These are phyloP conservation scores for Collybia nuda DNA, from an alignment of 768 basidiomycete species.

Conservation along the genomic window DNA sequence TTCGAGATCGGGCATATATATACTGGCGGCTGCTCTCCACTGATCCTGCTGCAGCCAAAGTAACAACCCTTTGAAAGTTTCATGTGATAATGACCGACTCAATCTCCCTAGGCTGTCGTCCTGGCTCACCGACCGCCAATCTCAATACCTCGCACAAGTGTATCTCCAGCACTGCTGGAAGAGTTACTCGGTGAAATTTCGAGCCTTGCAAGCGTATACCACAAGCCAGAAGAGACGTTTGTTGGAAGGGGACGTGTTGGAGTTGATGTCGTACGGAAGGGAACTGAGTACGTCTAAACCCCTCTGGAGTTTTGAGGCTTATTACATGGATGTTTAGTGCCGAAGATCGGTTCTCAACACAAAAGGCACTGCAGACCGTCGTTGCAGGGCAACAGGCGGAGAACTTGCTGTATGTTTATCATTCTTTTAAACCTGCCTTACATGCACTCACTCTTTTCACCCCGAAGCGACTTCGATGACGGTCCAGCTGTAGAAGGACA, in stretches of 20 bases:
- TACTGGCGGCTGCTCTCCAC: slow-evolving; percentile 96
- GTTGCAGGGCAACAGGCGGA: slow-evolving; percentile 91
- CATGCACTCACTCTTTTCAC: not conserved
- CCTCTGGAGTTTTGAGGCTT: not conserved
- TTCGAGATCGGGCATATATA: slow-evolving; percentile 95
- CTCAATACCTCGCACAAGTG: slow-evolving; percentile 87
- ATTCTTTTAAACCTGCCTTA: not conserved
- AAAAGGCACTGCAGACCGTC: slow-evolving; percentile 90
- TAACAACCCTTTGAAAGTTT: slow-evolving; percentile 24
- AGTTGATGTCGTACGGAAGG: slow-evolving; percentile 72
- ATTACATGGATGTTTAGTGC: slow-evolving; percentile 41
- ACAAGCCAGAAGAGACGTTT: slow-evolving; percentile 96
- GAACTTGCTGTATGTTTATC: slow-evolving; percentile 67
- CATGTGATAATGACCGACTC: not conserved
- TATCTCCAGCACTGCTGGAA: slow-evolving; percentile 83
- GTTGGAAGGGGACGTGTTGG: slow-evolving; percentile 89
- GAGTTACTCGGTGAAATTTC: slow-evolving; percentile 91
- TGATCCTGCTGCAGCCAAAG: slow-evolving; percentile 95
- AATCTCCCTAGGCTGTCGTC: slow-evolving; percentile 63
- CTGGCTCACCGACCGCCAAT: slow-evolving; percentile 92
- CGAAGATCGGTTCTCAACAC: slow-evolving; percentile 66
- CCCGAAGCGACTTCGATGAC: slow-evolving; percentile 78
- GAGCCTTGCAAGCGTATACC: slow-evolving; percentile 90
- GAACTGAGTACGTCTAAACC: slow-evolving; percentile 46
- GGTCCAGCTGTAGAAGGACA: slow-evolving; percentile 56